These are phyloP conservation scores for Aspergillus japonicus DNA, from an alignment of 2,329 filamentous ascomycete genomes.

Conservation along the genomic window DNA sequence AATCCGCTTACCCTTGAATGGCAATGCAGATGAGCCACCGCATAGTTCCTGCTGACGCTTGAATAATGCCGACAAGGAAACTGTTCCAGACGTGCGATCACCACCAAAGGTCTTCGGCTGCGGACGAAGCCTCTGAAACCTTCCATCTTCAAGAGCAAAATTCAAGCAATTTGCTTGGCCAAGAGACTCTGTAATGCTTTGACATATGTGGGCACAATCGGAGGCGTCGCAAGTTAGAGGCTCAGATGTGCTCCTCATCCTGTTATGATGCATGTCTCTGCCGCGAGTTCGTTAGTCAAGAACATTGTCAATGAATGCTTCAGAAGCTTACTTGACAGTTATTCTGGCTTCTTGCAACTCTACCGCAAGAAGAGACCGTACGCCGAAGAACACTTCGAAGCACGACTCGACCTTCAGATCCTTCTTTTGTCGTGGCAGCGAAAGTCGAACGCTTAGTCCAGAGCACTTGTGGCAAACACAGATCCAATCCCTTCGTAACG, in stretches of 20 bases:
- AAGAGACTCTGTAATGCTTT: slow-evolving; percentile 15
- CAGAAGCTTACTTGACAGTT: slow-evolving; percentile 14
- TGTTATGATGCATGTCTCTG: slow-evolving; percentile 2
- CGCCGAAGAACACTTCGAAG: slow-evolving; percentile 16
- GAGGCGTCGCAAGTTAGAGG: slow-evolving; percentile 1
- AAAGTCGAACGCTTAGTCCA: slow-evolving; percentile 14
- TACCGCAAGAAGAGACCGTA: slow-evolving; percentile 11
- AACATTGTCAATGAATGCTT: slow-evolving; percentile 1
- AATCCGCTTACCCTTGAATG: slow-evolving; percentile 15
- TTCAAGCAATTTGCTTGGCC: slow-evolving; percentile 15
- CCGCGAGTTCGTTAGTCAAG: neutral
- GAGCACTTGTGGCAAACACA: slow-evolving; percentile 19
- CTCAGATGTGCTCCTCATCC: slow-evolving; percentile 5
- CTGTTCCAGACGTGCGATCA: slow-evolving; percentile 6
- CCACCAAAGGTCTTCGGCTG: slow-evolving; percentile 14
- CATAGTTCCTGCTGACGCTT: slow-evolving; percentile 13
- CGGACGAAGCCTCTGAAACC: slow-evolving; percentile 14
- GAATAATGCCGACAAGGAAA: slow-evolving; percentile 16
- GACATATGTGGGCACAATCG: slow-evolving; percentile 14
- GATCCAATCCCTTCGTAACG: slow-evolving; percentile 25
- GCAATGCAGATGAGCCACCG: slow-evolving; percentile 9
- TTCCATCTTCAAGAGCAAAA: slow-evolving; percentile 11
- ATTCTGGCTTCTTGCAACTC: slow-evolving; percentile 16
- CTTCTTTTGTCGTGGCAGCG: slow-evolving; percentile 9
- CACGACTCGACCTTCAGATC: slow-evolving; percentile 6